Evolutionary conservation across 345 rosid genomes (phyloP), one percentile per base, ranked within the genome.

Genomic region (Populus ilicifolia): DNA sequence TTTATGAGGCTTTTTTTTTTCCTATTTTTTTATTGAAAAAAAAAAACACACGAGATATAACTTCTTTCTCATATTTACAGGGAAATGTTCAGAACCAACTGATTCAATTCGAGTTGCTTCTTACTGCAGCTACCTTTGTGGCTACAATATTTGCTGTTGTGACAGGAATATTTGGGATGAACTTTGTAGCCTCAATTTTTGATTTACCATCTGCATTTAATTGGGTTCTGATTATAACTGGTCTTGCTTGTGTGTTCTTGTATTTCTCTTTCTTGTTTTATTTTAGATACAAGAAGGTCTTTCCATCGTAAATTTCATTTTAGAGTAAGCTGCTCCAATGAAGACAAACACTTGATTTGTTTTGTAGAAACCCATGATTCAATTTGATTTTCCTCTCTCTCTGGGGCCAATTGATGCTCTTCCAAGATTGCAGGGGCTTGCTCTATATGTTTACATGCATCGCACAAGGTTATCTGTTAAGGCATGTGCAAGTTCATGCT

Each of bases 21-120:
- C 4, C 2, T 2, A 6, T 46, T 50, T 23, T 21, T 69, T 4
- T n/a, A 39, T 27, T 27, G 5, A 39, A 25, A 71, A 69, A 62
- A 43, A 44, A 18, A 39, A 17, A 56, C 33, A 8, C 16, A 21
- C 18, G n/a, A 54, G 61, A 13, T 43, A 10, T 46, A 71, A 21
- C 10, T 44, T 16, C 50, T 23, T 16, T 69, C 21, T 21, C 71
- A 27, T 78, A 68, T 68, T 44, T 70, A 76, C 89, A 96, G 99
- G 98, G 95, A 25, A 96, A 93, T 78, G 88, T 96, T 43, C 99
- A 96, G 84, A 96, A 96, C 85, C 98, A 90, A 39, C 84, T 96
- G 80, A 96, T 96, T 81, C 97, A 93, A 80, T 96, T 92, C 23
- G 92, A 96, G 89, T 84, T 93, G 89, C 97, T 96, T 82, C 93